These are phyloP conservation scores for Geranomyces michiganensis DNA, from an alignment of 192 early-diverging fungal species.

Conservation along the genomic window DNA sequence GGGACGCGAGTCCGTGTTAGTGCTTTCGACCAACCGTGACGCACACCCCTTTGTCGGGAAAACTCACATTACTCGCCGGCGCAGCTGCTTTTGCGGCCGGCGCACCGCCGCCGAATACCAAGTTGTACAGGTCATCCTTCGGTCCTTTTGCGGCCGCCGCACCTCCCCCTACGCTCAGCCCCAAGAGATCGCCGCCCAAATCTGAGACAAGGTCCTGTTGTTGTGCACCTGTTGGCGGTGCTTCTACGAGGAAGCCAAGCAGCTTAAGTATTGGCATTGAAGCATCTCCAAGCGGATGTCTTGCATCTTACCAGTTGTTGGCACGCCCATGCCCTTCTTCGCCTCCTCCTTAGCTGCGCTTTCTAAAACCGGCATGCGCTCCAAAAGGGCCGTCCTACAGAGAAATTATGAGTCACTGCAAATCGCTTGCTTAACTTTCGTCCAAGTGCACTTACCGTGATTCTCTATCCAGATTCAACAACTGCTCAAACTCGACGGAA, in stretches of 20 bases:
- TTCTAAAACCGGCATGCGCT: constrained; percentile 89
- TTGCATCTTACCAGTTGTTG: constrained; percentile 12
- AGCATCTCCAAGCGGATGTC: no score
- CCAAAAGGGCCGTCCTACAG: constrained; percentile 57
- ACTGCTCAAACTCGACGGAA: constrained; percentile 84
- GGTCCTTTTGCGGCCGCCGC: background rate
- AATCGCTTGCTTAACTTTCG: background rate
- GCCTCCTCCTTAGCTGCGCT: constrained; percentile 55
- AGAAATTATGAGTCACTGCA: background rate
- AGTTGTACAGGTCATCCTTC: constrained; percentile 43
- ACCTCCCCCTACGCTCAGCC: constrained; percentile 16
- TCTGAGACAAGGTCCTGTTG: constrained; percentile 18
- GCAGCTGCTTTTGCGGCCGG: constrained; percentile 16
- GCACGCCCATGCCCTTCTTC: constrained; percentile 47
- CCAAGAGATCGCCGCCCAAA: constrained; percentile 39
- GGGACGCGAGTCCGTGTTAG: background rate
- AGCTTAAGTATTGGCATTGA: no score
- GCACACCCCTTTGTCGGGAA: background rate
- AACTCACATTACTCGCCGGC: constrained; percentile 40
- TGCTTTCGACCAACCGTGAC: constrained; percentile 1
- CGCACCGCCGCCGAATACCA: constrained; percentile 42
- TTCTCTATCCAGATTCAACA: constrained; percentile 68
- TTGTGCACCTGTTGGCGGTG: constrained; percentile 13
- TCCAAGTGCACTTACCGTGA: constrained; percentile 48
- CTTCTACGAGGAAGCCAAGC: background rate